Percentiles rank a stretch among this genome's conserved stretches.
Conservation (phyloP, 495 filamentous ascomycete genomes). For the Friedmanniomyces simplex region DNA sequence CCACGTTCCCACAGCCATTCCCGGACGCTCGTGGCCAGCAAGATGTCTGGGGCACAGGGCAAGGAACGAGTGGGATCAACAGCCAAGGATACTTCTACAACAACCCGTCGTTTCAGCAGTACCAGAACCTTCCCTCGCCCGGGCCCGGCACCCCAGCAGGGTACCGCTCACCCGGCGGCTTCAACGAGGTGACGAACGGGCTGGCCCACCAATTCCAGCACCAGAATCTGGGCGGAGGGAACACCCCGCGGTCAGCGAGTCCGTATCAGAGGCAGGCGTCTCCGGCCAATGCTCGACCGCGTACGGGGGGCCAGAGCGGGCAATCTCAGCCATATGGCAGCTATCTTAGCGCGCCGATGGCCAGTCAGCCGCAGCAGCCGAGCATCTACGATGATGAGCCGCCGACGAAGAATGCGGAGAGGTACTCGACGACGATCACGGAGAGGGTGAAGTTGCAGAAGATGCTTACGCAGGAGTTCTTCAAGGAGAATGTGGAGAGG, state of each 20-base stretch:
- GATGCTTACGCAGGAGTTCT: conserved; percentile 69
- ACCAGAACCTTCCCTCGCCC: conserved; percentile 42
- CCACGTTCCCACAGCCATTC: conserved; percentile 86
- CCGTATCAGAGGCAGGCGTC: conserved; percentile 62
- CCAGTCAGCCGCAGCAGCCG: conserved; percentile 33
- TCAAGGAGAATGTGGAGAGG: conserved; percentile 89
- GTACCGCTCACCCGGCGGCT: conserved; percentile 18
- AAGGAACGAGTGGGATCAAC: conserved; percentile 40
- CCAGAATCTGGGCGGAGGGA: conserved; percentile 68
- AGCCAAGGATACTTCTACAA: conserved; percentile 56
- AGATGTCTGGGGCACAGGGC: conserved; percentile 41
- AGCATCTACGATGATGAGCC: conserved; percentile 32
- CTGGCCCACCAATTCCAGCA: conserved; percentile 94
- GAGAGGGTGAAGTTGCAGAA: conserved; percentile 37
- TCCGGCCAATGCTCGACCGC: conserved; percentile 56
- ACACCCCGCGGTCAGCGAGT: conserved; percentile 49
- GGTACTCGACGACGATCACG: conserved; percentile 30
- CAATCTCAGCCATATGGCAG: conserved; percentile 45
- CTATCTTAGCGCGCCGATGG: conserved; percentile 57
- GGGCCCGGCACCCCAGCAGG: conserved; percentile 24
- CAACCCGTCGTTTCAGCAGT: conserved; percentile 51
- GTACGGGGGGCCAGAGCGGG: conserved; percentile 60
- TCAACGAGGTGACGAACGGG: conserved; percentile 60
- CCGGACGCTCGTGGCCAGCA: conserved; percentile 43
- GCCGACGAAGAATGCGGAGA: conserved; percentile 30